Evolutionary conservation across 768 basidiomycete genomes (phyloP).

Genomic region (Neoboletus brunneissimus): DNA sequence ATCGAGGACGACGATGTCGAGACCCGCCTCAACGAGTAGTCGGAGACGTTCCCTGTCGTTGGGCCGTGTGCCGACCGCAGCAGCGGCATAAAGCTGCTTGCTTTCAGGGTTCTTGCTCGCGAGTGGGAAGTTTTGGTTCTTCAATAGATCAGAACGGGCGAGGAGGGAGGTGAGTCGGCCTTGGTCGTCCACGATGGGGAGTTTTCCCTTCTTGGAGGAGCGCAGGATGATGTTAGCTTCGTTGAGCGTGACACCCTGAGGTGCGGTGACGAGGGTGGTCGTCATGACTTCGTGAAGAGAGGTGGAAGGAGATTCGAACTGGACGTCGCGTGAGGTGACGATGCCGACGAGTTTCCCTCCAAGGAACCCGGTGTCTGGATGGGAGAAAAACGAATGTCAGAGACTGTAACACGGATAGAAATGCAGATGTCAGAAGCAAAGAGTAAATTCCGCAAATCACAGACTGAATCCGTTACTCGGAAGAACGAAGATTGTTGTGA

Average conservation of each 20-base stretch:
- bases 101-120: conserved; percentile 87
- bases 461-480: conserved; percentile 66
- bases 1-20: conserved; percentile 93
- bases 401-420: conserved; percentile 3
- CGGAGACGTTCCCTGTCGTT: conserved; percentile 81
- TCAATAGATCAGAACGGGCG: conserved; percentile 94
- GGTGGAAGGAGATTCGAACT: conserved; percentile 73
- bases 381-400: conserved; percentile 20
- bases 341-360: conserved; percentile 95
- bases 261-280: conserved; percentile 79
- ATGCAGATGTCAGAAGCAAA: conserved; percentile 13
- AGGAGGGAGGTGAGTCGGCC: conserved; percentile 79
- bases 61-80: conserved; percentile 90
- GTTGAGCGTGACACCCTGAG: conserved; percentile 81
- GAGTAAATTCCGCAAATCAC: conserved; percentile 68
- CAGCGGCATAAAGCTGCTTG: conserved; percentile 96
- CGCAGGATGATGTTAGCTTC: conserved; percentile 95
- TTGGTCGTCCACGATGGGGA: conserved; percentile 72
- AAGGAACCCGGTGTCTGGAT: conserved; percentile 77
- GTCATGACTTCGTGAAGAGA: conserved; percentile 88
- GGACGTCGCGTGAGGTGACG: conserved; percentile 93
- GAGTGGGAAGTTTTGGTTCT: conserved; percentile 95
- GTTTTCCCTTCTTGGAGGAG: conserved; percentile 96
- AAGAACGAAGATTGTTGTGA: conserved; percentile 84
- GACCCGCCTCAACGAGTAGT: conserved; percentile 87